Percentiles rank a stretch among this genome's conserved stretches.
Evolutionary conservation across 1,284 basidiomycete species (phyloP).

Genomic region (Trichosporon coremiiforme): DNA sequence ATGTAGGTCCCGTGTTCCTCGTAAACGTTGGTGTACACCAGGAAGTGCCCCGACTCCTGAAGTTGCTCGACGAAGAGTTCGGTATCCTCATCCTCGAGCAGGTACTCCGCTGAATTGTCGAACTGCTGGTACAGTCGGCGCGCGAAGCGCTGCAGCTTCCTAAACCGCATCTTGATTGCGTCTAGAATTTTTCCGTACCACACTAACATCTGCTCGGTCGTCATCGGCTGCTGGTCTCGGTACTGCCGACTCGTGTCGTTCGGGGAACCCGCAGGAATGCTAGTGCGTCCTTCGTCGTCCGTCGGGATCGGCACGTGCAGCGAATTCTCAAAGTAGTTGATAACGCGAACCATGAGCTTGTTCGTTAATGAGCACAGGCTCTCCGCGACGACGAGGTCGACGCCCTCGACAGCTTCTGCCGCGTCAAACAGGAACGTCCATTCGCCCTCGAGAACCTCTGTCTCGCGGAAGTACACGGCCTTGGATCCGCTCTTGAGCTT

Average conservation of each 20-base stretch:
- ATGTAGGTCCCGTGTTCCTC: conserved; percentile 95
- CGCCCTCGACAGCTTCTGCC: conserved; percentile 82
- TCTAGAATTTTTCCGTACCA: conserved; percentile 96
- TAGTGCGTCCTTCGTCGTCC: conserved; percentile 14
- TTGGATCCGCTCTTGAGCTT: conserved; percentile 92
- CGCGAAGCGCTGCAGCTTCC: conserved; percentile 91
- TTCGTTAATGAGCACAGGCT: conserved; percentile 88
- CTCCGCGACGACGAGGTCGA: conserved; percentile 89
- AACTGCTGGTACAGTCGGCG: conserved; percentile 81
- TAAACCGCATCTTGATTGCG: conserved; percentile 85
- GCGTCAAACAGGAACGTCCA: conserved; percentile 96
- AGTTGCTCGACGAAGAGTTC: conserved; percentile 79
- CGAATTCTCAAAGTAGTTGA: conserved; percentile 92
- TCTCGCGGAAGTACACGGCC: conserved; percentile 95
- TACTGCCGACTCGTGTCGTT: conserved; percentile 20
- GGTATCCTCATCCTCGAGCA: conserved; percentile 75
- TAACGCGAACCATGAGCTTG: conserved; percentile 84
- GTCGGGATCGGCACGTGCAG: conserved; percentile 69
- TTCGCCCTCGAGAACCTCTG: conserved; percentile 93
- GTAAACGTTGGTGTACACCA: conserved; percentile 87
- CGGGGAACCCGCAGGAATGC: neutral
- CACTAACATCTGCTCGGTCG: conserved; percentile 74
- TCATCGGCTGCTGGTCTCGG: conserved; percentile 61
- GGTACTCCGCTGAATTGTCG: conserved; percentile 94
- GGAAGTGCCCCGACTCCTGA: conserved; percentile 85